phyloP scores from a whole-genome alignment of 768 basidiomycete species.

The Russula virescens region DNA sequence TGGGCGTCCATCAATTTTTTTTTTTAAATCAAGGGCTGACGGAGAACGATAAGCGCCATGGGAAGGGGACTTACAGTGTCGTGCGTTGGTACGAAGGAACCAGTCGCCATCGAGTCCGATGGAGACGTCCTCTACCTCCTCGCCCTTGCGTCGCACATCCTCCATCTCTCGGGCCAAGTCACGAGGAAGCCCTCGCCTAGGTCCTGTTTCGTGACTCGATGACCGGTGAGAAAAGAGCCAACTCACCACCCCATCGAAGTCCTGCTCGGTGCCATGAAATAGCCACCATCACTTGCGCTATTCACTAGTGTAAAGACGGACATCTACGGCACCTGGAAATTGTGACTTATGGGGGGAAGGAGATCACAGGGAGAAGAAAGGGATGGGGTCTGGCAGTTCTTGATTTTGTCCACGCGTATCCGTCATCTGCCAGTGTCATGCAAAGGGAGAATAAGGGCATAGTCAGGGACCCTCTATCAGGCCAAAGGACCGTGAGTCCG shows the following conservation, averaged over 20 bases:
- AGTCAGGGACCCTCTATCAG: no score
- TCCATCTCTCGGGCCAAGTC: slow-evolving; percentile 7
- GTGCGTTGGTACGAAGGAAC: slow-evolving; percentile 15
- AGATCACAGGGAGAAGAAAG: background rate
- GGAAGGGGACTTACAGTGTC: slow-evolving; percentile 12
- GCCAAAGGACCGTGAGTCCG: no score
- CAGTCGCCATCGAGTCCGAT: slow-evolving; percentile 16
- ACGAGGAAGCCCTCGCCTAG: slow-evolving; percentile 12
- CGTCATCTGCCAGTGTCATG: no score
- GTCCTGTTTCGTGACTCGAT: background rate
- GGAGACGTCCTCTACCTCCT: slow-evolving; percentile 10
- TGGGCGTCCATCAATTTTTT: background rate
- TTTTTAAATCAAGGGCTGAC: background rate
- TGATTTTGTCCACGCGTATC: no score
- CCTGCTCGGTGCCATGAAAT: background rate
- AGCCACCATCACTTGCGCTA: background rate
- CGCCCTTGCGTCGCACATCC: slow-evolving; percentile 1
- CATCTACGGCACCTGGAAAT: background rate
- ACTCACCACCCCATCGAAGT: slow-evolving; percentile 13
- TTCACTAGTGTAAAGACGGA: slow-evolving; percentile 9
- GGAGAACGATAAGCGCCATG: background rate
- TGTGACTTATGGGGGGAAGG: background rate
- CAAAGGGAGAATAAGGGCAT: no score
- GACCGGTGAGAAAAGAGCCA: background rate
- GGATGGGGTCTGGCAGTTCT: background rate